phyloP scores from a whole-genome alignment of 2,329 filamentous ascomycete genomes.

The Cladophialophora immunda region DNA sequence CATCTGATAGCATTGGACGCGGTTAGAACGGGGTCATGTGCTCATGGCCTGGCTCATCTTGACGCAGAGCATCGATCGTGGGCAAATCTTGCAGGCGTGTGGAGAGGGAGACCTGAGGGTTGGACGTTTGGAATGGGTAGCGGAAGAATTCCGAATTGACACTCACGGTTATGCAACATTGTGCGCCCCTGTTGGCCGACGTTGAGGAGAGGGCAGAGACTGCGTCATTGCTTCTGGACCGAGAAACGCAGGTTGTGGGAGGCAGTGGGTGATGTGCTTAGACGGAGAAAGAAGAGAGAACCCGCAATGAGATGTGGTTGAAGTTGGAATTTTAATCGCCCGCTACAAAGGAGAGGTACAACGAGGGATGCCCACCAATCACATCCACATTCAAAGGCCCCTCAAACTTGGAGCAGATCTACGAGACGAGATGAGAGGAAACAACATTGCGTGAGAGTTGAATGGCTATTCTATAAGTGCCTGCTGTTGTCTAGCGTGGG shows the following conservation, averaged over 20 bases:
- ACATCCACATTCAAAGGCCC: not conserved
- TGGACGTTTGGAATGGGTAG: slow-evolving; percentile 10
- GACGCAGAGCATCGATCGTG: slow-evolving; percentile 7
- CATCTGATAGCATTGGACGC: slow-evolving; percentile 36
- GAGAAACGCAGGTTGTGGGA: slow-evolving; percentile 10
- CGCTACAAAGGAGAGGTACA: slow-evolving; percentile 4
- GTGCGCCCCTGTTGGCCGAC: slow-evolving; percentile 36
- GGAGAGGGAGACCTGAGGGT: not conserved
- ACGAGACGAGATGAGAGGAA: not conserved
- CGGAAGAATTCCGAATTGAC: slow-evolving; percentile 34
- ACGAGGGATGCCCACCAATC: slow-evolving; percentile 12
- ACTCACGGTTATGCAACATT: slow-evolving; percentile 41
- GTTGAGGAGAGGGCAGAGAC: slow-evolving; percentile 24
- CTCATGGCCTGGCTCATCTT: slow-evolving; percentile 16
- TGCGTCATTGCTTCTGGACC: slow-evolving; percentile 33
- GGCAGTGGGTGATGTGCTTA: not conserved
- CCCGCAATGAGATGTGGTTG: not conserved
- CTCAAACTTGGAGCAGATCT: slow-evolving; percentile 4
- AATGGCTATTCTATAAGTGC: not conserved
- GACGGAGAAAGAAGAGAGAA: slow-evolving; percentile 2
- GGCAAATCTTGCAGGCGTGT: slow-evolving; percentile 7
- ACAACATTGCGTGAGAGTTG: not conserved
- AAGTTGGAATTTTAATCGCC: slow-evolving; percentile 23
- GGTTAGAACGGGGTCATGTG: slow-evolving; percentile 27
- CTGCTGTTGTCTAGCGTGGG: not conserved